Evolutionary conservation across 2,329 filamentous ascomycete genomes (phyloP), one percentile per base, ranked within the genome.

Genomic region (Chrysosporium queenslandicum): DNA sequence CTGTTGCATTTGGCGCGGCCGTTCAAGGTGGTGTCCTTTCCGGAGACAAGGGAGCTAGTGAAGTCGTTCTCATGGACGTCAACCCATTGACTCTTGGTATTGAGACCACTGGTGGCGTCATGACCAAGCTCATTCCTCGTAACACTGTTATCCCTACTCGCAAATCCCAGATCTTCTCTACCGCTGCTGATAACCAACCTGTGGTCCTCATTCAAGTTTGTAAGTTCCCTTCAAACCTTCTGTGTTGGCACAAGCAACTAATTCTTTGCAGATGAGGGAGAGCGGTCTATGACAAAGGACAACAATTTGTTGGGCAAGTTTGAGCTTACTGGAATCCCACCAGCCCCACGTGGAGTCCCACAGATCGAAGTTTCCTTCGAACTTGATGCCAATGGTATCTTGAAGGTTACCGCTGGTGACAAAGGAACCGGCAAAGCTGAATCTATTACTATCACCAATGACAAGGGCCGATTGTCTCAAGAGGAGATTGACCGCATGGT

Each of bases 401-500:
- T 98, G 61, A 91, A 94, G 79, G 92, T 98, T 58, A 87, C 86
- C 60, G 92, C 92, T 61, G 84, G 86, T 66, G 92, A 98, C 75
- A 97, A 97, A 85, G 92, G 90, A 69, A 96, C 91, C 65, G 92
- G 92, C 73, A 96, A 97, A 81, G 82, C 81, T 58, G 89, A 98
- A 79, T 89, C 86, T 58, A 97, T 98, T 72, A 97, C 92, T 64
- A 98, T 98, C 70, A 97, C 86, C 76, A 97, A 98, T 77, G 92
- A 98, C 77, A 97, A 97, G 84, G 92, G 92, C 62, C 91, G 92
- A 71, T 85, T 98, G 49, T 89, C 86, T 64, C 85, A 86, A 66
- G 92, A 98, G 63, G 92, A 98, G 74, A 98, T 98, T 64, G 91
- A 97, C 73, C 92, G 92, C 73, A 98, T 98, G 92, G 89, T 98